phyloP scores from a whole-genome alignment of 352 stramenopile species.

The Thraustotheca clavata region DNA sequence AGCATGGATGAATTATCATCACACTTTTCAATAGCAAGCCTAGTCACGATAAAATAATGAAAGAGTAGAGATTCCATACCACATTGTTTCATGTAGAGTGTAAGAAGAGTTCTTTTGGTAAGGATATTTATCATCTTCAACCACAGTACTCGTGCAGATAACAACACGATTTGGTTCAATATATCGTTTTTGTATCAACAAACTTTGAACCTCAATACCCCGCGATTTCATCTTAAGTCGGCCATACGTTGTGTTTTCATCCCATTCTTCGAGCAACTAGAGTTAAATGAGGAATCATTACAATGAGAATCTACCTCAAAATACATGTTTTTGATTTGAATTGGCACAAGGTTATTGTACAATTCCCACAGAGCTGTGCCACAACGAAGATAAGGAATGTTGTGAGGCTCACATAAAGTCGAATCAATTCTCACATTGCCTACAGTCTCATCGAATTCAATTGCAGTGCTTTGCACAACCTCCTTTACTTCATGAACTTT shows the following conservation, averaged over 20 bases:
- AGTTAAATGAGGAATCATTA: not conserved
- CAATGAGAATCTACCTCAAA: not conserved
- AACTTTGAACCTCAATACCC: not conserved
- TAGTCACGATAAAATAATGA: not conserved
- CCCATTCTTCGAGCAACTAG: not conserved
- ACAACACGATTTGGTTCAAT: not conserved
- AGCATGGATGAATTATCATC: not conserved
- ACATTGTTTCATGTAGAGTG: not conserved
- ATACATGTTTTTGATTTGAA: not conserved
- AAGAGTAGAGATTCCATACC: not conserved
- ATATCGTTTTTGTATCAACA: not conserved
- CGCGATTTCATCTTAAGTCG: not conserved
- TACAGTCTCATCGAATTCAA: not conserved
- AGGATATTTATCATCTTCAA: not conserved
- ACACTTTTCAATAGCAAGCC: not conserved
- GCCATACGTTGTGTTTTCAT: not conserved
- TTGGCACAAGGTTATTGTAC: not conserved
- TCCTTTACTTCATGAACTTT: not conserved
- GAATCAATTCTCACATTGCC: not conserved
- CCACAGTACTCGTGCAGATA: not conserved
- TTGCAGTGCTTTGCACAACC: not conserved
- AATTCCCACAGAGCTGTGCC: not conserved
- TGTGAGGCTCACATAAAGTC: not conserved
- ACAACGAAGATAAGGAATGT: not conserved
- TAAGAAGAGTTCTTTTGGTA: not conserved